Base-by-base conservation (phyloP, 2,329 filamentous ascomycete species). In the Epichloe hybrida region DNA sequence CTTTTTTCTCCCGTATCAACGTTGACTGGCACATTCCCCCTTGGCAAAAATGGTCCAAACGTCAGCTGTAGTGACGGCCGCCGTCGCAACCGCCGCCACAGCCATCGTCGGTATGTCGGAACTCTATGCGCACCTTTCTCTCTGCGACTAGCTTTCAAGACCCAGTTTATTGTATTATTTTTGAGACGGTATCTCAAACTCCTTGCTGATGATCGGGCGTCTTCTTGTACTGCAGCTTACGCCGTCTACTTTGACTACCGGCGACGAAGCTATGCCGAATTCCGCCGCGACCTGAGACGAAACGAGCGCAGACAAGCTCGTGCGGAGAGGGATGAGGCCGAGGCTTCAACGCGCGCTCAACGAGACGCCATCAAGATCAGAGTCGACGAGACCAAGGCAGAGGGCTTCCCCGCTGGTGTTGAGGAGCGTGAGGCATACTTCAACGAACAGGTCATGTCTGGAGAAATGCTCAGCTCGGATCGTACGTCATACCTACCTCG, bases 361-460 rank as follows among this genome's bases (percentile, higher is more conserved):
- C 81, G 83, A 64, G 77, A 86, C 67, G 73, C 76, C 60, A 86
- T 98, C 71, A 84, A 84, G 69, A 69, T 70, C 52, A 81, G 80
- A 49, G 85, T 97, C 46, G 81, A 88, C 60, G 79, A 85, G 61
- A 88, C 90, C 60, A 87, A 89, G 72, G 85, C 86, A 52, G 89
- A 95, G 69, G 93, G 91, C 52, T 96, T 95, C 77, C 77, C 93
- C 46, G 76, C 78, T 42, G 88, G 89, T 62, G 81, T 91, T 37
- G 91, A 97, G 67, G 89, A 95, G 74, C 89, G 88, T 67, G 93
- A 98, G 75, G 80, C 82, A 54, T 98, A 88, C 75, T 98, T 98
- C 72, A 95, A 97, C 81, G 83, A 88, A 66, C 88, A 95, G 71
- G 89, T 98, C 57, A 87, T 89, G 60, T 76, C 81, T 65, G 93